These are phyloP conservation scores for Pseudocercospora fijiensis DNA, from an alignment of 2,329 filamentous ascomycete genomes.

Conservation along the genomic window DNA sequence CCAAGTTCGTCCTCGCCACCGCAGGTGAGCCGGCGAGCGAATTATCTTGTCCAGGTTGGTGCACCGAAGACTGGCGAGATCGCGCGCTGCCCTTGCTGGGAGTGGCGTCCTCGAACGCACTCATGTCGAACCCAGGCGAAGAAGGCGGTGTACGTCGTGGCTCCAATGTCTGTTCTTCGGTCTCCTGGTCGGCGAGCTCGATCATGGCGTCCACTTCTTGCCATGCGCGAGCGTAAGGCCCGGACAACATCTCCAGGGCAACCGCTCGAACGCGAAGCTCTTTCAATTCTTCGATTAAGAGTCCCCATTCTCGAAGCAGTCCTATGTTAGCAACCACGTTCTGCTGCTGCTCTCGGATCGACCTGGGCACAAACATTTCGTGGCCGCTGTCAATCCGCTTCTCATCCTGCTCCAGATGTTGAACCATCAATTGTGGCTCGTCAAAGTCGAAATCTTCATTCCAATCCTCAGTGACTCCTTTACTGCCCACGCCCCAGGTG, in stretches of 20 bases:
- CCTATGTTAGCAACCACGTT: slow-evolving; percentile 80
- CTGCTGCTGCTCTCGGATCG: slow-evolving; percentile 76
- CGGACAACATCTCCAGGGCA: slow-evolving; percentile 64
- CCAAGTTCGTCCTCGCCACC: neutral
- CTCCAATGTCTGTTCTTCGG: slow-evolving; percentile 54
- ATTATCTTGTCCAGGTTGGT: slow-evolving; percentile 2
- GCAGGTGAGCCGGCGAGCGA: neutral
- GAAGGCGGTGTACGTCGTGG: slow-evolving; percentile 56
- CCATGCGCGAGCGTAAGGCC: slow-evolving; percentile 63
- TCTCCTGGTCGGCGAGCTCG: slow-evolving; percentile 70
- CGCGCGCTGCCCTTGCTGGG: slow-evolving; percentile 9
- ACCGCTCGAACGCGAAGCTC: slow-evolving; percentile 69
- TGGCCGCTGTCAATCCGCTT: slow-evolving; percentile 47
- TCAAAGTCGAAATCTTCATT: slow-evolving; percentile 84
- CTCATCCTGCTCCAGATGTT: slow-evolving; percentile 39
- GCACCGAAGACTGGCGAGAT: slow-evolving; percentile 6
- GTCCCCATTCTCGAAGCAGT: slow-evolving; percentile 76
- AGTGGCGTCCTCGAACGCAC: slow-evolving; percentile 54
- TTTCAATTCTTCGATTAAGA: slow-evolving; percentile 81
- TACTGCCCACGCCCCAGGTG: slow-evolving; percentile 77
- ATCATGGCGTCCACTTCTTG: slow-evolving; percentile 85
- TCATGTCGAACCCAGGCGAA: slow-evolving; percentile 58
- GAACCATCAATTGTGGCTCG: slow-evolving; percentile 43
- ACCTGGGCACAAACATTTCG: slow-evolving; percentile 71
- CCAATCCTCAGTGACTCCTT: slow-evolving; percentile 82